Evolutionary conservation across 805 yeast genomes (phyloP).

Genomic region (Metschnikowia baotianmanensis): DNA sequence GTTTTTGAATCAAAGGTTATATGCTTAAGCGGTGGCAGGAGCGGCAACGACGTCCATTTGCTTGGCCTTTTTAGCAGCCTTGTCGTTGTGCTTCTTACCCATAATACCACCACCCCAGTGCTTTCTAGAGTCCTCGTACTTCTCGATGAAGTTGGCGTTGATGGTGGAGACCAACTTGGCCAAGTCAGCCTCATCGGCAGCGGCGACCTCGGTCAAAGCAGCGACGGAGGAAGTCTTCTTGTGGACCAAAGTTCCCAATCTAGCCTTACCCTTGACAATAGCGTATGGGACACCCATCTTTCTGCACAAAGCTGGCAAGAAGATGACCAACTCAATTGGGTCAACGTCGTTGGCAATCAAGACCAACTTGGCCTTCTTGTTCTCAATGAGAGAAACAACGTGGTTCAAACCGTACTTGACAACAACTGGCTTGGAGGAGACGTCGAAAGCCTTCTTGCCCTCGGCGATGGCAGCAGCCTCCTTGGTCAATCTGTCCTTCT

Average conservation of each 20-base stretch:
- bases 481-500: constrained; percentile 98
- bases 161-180: constrained; percentile 91
- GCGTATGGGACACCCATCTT: constrained; percentile 99
- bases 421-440: constrained; percentile 92
- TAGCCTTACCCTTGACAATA: constrained; percentile 96
- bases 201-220: constrained; percentile 91
- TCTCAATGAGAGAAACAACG: constrained; percentile 94
- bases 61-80: constrained; percentile 73
- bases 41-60: constrained; percentile 48
- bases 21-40: constrained; percentile 8
- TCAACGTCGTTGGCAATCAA: constrained; percentile 98
- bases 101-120: constrained; percentile 99
- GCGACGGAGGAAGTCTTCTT: constrained; percentile 97
- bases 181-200: constrained; percentile 93
- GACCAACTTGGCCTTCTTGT: constrained; percentile 97
- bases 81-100: constrained; percentile 91
- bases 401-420: constrained; percentile 99
- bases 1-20: constrained; percentile 3
- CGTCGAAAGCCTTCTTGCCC: constrained; percentile 96
- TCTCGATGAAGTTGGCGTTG: constrained; percentile 88
- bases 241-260: constrained; percentile 97
- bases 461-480: constrained; percentile 99
- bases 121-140: constrained; percentile 94
- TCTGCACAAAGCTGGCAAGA: constrained; percentile 98
- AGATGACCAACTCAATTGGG: constrained; percentile 96